Evolutionary conservation across 108 stramenopile genomes (phyloP), one percentile per base, ranked within the genome.

Genomic region (Cylindrotheca fusiformis): DNA sequence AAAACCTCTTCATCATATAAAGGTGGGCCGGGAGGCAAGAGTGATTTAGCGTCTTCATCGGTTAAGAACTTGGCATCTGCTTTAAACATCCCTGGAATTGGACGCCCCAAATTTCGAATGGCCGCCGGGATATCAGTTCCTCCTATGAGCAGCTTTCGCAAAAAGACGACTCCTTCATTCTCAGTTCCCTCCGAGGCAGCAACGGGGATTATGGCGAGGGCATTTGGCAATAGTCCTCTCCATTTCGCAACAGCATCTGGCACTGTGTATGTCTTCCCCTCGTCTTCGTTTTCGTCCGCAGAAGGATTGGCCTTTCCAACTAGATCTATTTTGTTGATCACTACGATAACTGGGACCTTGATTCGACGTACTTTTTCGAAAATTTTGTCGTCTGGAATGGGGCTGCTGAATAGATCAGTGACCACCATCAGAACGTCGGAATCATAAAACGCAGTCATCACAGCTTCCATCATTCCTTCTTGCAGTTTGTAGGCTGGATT

Each of bases 251-350:
- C 82, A 12, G 90, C 81, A n/a, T 84, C 75, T 27, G 71, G 57
- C 26, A 91, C 68, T 2, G 84, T 69, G 24, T 76, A 61, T 3
- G 83, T 81, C 54, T 71, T 73, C 48, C 47, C 53, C 14, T 55
- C 57, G 1, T 24, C 57, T 24, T 60, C 57, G 6, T 49, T 44
- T 31, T 75, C 70, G 6, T 63, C 63, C 19, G 69, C 63, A 25
- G 30, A 29, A 4, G 20, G 25, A 23, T 69, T 72, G 14, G 61
- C 76, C 36, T 71, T 61, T 1, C 65, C 68, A 0, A 78, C 79
- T 55, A 92, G 59, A 76, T 96, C 95, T 31, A 96, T 75, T 61
- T 96, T 96, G 70, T 96, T 96, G 36, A 96, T 76, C 26, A 71
- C 85, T 0, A 96, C 95, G 58, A 96, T 77, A n/a, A 86, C 58